A percentile compares a stretch with the other conserved stretches of the same genome.
Conservation (phyloP, 371 early-diverging fungal genomes). For the Mortierella sp. region DNA sequence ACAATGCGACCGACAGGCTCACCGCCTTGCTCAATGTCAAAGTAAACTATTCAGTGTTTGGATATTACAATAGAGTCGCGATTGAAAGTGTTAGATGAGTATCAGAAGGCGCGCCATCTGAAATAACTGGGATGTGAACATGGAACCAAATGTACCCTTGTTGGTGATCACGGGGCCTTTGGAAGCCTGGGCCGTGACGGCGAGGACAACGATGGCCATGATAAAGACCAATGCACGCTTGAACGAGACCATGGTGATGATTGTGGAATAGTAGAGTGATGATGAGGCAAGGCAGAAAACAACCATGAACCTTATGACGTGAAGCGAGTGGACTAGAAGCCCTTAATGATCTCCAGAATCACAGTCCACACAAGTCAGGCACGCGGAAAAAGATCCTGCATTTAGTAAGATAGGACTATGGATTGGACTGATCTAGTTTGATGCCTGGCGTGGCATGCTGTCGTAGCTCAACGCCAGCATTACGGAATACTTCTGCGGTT, state of each 20-base stretch:
- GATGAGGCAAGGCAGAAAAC: conserved; percentile 4
- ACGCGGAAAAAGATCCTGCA: no score
- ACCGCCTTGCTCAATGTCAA: conserved; percentile 92
- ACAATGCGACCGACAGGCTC: conserved; percentile 86
- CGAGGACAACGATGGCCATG: conserved; percentile 33
- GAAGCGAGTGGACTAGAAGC: no score
- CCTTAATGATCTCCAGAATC: no score
- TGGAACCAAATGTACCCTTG: conserved; percentile 25
- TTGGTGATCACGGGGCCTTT: conserved; percentile 52
- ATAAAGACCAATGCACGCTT: conserved; percentile 40
- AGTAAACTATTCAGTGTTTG: no score
- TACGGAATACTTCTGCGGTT: conserved; percentile 81
- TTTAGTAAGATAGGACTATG: not conserved
- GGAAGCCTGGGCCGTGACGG: conserved; percentile 31
- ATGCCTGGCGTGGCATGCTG: conserved; percentile 80
- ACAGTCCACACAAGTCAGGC: no score
- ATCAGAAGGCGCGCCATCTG: no score
- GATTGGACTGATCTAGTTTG: conserved; percentile 40
- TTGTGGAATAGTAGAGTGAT: conserved; percentile 1
- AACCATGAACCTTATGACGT: no score
- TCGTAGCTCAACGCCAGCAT: conserved; percentile 83
- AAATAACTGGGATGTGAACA: no score
- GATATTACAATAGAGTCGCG: no score
- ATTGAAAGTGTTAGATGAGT: no score
- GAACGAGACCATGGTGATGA: conserved; percentile 41